Percentiles rank a stretch among this genome's conserved stretches.
Conservation (phyloP, 495 filamentous ascomycete species). For the Hyphodiscus hymeniophilus region DNA sequence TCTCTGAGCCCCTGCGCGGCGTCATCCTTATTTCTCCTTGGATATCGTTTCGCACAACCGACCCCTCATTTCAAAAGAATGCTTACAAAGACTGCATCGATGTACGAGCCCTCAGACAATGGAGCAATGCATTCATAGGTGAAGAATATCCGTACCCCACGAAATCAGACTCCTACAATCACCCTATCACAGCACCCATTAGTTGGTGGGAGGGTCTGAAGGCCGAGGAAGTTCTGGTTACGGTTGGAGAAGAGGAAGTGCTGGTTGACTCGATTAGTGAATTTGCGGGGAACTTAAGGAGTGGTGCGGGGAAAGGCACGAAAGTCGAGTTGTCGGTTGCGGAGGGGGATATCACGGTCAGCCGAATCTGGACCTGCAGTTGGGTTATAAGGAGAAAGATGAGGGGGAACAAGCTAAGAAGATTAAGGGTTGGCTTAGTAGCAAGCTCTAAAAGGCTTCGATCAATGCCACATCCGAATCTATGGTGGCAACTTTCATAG, state of each 20-base stretch:
- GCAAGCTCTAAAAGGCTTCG: constrained; percentile 11
- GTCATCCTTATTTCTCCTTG: constrained; percentile 48
- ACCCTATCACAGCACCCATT: constrained; percentile 38
- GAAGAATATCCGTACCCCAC: constrained; percentile 20
- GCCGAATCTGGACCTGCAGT: constrained; percentile 26
- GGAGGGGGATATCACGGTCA: constrained; percentile 32
- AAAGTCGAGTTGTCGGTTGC: constrained; percentile 20
- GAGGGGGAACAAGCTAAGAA: constrained; percentile 15
- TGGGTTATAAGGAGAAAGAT: constrained; percentile 27
- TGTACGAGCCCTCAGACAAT: constrained; percentile 23
- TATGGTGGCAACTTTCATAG: no score
- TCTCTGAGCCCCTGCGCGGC: constrained; percentile 35
- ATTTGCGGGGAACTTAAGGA: constrained; percentile 32
- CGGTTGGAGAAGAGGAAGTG: constrained; percentile 48
- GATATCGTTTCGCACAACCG: constrained; percentile 37
- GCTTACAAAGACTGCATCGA: constrained; percentile 41
- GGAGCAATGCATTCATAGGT: constrained; percentile 39
- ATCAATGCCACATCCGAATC: no score
- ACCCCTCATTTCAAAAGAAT: constrained; percentile 36
- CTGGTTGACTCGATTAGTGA: constrained; percentile 46
- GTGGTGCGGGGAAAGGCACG: constrained; percentile 17
- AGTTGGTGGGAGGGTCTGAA: constrained; percentile 46
- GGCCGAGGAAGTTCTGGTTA: constrained; percentile 40
- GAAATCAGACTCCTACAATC: constrained; percentile 44
- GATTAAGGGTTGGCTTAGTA: constrained; percentile 20